phyloP scores from a whole-genome alignment of 2,329 filamentous ascomycete species.

The Akanthomyces muscarius region DNA sequence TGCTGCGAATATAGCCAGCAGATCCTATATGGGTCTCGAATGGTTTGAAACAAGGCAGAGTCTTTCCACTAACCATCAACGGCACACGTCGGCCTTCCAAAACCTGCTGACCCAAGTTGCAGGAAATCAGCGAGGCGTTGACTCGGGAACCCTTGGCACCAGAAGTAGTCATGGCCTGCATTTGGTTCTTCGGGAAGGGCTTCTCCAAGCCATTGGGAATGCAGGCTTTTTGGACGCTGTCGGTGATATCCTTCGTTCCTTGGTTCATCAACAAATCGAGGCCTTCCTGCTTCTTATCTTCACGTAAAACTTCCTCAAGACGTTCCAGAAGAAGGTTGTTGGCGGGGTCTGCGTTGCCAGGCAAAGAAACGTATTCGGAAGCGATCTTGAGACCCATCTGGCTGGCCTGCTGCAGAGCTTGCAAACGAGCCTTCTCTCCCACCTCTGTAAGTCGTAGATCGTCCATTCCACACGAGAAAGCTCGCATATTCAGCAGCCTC shows the following conservation, averaged over 20 bases:
- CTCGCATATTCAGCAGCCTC: constrained; percentile 84
- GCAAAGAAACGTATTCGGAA: constrained; percentile 81
- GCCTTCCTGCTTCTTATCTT: constrained; percentile 84
- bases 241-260: constrained; percentile 65
- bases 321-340: constrained; percentile 71
- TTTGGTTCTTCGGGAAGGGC: constrained; percentile 92
- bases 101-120: constrained; percentile 94
- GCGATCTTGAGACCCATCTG: constrained; percentile 74
- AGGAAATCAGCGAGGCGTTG: constrained; percentile 96
- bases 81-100: constrained; percentile 92
- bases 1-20: constrained; percentile 88
- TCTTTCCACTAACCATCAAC: constrained; percentile 96
- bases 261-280: constrained; percentile 85
- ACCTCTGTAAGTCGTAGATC: constrained; percentile 80
- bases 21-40: constrained; percentile 87
- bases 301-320: constrained; percentile 83
- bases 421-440: constrained; percentile 68
- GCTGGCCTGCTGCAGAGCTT: constrained; percentile 64
- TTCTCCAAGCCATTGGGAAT: constrained; percentile 82
- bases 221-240: constrained; percentile 71
- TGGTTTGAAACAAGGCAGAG: constrained; percentile 86
- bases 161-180: constrained; percentile 97
- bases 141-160: constrained; percentile 91
- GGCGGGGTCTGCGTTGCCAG: constrained; percentile 57
- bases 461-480: constrained; percentile 96